phyloP scores from a whole-genome alignment of 352 stramenopile genomes.

The Globisporangium nodosum region DNA sequence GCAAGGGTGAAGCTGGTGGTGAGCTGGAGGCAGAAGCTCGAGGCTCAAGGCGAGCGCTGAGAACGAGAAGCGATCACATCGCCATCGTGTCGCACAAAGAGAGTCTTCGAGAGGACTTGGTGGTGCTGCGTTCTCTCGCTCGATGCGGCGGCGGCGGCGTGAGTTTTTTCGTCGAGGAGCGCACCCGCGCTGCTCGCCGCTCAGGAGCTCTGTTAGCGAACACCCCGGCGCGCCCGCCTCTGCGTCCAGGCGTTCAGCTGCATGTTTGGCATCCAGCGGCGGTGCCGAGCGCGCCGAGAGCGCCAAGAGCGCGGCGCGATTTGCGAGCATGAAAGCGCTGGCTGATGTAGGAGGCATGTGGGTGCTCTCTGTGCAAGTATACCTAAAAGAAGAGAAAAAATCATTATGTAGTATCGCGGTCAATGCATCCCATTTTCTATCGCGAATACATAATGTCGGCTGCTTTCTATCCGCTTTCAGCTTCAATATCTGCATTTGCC shows the following conservation, averaged over 20 bases:
- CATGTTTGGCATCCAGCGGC: neutral
- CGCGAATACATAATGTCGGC: neutral
- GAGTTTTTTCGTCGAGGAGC: too few relatives aligned
- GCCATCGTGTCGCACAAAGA: neutral
- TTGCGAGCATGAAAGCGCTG: neutral
- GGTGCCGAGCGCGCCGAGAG: too few relatives aligned
- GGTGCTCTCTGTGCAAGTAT: neutral
- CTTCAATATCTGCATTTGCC: too few relatives aligned
- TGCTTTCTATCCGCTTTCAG: neutral
- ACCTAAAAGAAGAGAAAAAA: neutral
- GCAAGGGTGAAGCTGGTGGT: neutral
- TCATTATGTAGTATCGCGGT: neutral
- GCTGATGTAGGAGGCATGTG: neutral
- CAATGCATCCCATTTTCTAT: neutral
- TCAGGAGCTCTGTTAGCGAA: neutral
- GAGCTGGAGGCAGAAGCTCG: neutral
- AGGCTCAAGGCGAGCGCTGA: neutral
- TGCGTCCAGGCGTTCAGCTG: neutral
- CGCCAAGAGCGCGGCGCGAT: neutral
- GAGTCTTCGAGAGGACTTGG: neutral
- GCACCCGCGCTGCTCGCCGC: too few relatives aligned
- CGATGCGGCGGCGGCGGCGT: too few relatives aligned
- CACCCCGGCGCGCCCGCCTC: neutral
- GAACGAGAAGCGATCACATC: neutral
- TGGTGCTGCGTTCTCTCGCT: too few relatives aligned